Conservation (phyloP, 2,329 filamentous ascomycete genomes). For the Camillea tinctor region DNA sequence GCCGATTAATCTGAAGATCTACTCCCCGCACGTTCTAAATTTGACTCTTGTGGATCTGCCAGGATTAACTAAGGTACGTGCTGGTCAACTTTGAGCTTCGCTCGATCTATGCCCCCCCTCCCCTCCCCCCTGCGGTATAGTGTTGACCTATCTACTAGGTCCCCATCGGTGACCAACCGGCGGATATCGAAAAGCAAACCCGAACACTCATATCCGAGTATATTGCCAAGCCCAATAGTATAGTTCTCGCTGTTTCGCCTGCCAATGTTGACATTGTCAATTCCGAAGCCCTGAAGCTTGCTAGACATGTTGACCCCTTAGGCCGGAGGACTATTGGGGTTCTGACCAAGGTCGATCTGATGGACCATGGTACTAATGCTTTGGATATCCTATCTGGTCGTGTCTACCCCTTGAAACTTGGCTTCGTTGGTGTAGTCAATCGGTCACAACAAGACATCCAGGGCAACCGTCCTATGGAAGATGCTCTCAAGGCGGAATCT, state of each 20-base stretch:
- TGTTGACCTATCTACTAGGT: slow-evolving; percentile 52
- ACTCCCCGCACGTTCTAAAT: slow-evolving; percentile 94
- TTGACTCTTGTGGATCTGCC: slow-evolving; percentile 94
- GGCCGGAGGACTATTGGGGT: slow-evolving; percentile 95
- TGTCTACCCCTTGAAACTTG: slow-evolving; percentile 94
- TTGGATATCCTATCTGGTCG: slow-evolving; percentile 96
- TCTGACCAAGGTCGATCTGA: slow-evolving; percentile 93
- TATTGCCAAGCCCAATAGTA: slow-evolving; percentile 98
- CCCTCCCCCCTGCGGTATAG: slow-evolving; percentile 4
- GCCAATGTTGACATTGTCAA: slow-evolving; percentile 99
- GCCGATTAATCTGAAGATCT: slow-evolving; percentile 97
- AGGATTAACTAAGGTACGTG: slow-evolving; percentile 81
- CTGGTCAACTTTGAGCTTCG: neutral
- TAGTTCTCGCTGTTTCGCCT: slow-evolving; percentile 92
- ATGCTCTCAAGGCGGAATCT: slow-evolving; percentile 83
- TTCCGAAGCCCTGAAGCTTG: slow-evolving; percentile 94
- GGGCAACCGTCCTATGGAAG: slow-evolving; percentile 88
- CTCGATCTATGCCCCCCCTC: slow-evolving; percentile 7
- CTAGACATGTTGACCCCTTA: slow-evolving; percentile 92
- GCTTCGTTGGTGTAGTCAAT: slow-evolving; percentile 97
- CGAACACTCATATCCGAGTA: slow-evolving; percentile 95
- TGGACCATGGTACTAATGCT: slow-evolving; percentile 98
- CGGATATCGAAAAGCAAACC: slow-evolving; percentile 98
- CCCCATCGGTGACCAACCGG: slow-evolving; percentile 94
- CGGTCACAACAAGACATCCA: slow-evolving; percentile 98